These are phyloP conservation scores for Fusarium falciforme DNA, from an alignment of 2,329 filamentous ascomycete genomes.

Conservation along the genomic window DNA sequence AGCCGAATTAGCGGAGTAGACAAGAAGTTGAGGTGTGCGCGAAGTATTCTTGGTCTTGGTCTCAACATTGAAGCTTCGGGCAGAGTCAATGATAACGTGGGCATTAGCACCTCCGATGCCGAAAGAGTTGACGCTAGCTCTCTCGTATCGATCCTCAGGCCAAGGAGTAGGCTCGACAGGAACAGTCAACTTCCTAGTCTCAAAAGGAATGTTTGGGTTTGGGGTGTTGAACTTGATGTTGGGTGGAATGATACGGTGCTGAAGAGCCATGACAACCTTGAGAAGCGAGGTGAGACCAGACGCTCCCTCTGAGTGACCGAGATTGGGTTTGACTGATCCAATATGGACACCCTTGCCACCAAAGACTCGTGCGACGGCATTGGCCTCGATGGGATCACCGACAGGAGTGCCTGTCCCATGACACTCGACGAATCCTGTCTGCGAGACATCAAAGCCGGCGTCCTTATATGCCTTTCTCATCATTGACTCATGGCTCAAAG, in stretches of 20 bases:
- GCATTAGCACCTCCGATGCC: conserved; percentile 52
- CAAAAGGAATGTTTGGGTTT: conserved; percentile 44
- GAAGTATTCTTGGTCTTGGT: neutral
- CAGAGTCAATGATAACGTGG: conserved; percentile 46
- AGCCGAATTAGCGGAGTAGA: conserved; percentile 28
- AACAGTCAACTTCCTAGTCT: conserved; percentile 40
- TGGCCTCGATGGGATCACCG: conserved; percentile 56
- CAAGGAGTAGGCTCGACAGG: conserved; percentile 39
- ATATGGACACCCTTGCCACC: conserved; percentile 39
- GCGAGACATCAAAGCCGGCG: neutral
- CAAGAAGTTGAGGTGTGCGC: conserved; percentile 14
- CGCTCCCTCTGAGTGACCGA: conserved; percentile 52
- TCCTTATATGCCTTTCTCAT: neutral
- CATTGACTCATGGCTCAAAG: neutral
- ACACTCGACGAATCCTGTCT: conserved; percentile 45
- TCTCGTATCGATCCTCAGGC: conserved; percentile 36
- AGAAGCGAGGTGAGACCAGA: conserved; percentile 45
- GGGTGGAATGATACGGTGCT: conserved; percentile 46
- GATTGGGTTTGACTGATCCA: conserved; percentile 51
- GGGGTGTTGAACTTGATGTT: conserved; percentile 46
- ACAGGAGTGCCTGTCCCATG: conserved; percentile 58
- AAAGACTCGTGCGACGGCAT: conserved; percentile 49
- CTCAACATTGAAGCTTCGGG: conserved; percentile 4
- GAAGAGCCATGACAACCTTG: conserved; percentile 48
- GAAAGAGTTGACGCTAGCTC: neutral